A percentile compares a stretch with the other conserved stretches of the same genome.
phyloP scores from a whole-genome alignment of 2,329 filamentous ascomycete genomes.

The Bertia moriformis region DNA sequence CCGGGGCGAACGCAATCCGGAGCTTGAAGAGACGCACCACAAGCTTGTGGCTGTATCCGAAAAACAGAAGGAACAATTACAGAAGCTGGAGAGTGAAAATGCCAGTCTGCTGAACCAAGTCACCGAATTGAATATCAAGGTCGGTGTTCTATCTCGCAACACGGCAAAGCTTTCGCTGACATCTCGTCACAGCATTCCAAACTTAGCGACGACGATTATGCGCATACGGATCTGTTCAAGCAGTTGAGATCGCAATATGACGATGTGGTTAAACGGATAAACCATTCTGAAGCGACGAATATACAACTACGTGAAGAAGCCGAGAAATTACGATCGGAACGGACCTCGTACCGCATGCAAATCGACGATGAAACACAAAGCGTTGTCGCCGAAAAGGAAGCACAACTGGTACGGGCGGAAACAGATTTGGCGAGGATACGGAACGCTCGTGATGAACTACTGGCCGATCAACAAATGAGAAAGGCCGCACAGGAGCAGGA shows the following conservation, averaged over 20 bases:
- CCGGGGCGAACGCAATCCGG: constrained; percentile 25
- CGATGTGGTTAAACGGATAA: constrained; percentile 53
- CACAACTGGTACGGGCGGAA: constrained; percentile 42
- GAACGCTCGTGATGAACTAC: constrained; percentile 43
- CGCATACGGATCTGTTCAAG: constrained; percentile 54
- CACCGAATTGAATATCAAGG: constrained; percentile 30
- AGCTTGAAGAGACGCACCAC: constrained; percentile 40
- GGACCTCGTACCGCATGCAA: constrained; percentile 43
- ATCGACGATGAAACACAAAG: constrained; percentile 43
- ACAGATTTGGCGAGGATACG: constrained; percentile 49
- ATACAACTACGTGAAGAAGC: constrained; percentile 47
- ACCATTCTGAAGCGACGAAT: constrained; percentile 54
- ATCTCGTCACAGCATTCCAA: constrained; percentile 40
- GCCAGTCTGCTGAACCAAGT: constrained; percentile 36
- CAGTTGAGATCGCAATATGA: constrained; percentile 51
- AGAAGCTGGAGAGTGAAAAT: constrained; percentile 47
- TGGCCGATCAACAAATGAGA: constrained; percentile 41
- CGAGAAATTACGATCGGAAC: constrained; percentile 46
- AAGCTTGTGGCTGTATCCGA: constrained; percentile 43
- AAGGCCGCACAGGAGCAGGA: constrained; percentile 42
- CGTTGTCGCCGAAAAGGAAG: constrained; percentile 40
- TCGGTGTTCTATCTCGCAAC: constrained; percentile 4
- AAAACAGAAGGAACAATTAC: constrained; percentile 50
- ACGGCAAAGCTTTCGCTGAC: background rate
- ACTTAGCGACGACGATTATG: constrained; percentile 52